Base-by-base conservation (phyloP, 169 alveolate genomes). In the Cyclospora cayetanensis region DNA sequence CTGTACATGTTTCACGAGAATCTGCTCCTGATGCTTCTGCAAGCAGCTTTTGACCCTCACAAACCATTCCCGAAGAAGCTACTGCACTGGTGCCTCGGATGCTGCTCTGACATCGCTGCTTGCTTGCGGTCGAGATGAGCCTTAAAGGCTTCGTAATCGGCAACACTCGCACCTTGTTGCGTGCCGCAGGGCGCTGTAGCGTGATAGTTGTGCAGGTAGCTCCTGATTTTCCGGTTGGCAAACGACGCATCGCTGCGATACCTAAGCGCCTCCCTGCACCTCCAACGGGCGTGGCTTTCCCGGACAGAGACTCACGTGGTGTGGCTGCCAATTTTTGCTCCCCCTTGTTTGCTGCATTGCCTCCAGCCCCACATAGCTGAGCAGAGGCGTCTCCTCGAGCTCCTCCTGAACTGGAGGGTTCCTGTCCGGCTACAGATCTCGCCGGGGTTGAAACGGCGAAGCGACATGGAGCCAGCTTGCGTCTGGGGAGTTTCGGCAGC, bases 181-280 rank as follows among this genome's bases (percentile, higher is more conserved):
- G 74, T 52, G 76, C 89, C n/a, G 15, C 60, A 46, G 60, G 15
- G 89, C 72, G 63, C 53, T 34, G 15, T 31, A 46, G 41, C n/a
- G n/a, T n/a, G 52, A 46, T 41, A 52, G 52, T 77, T 70, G 53
- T 20, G 55, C 76, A 34, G 52, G 27, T 80, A 29, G 46, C 50
- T 18, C 89, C 76, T 31, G 76, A 43, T 35, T 52, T 80, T 18
- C 53, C 89, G 52, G 52, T 52, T 46, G 89, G 35, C n/a, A 34
- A 50, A 35, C 89, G 89, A 34, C 53, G n/a, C 18, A 74, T 37
- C 4, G 25, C 9, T 52, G 74, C 89, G 27, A 53, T 41, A 35
- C 76, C 11, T 52, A 80, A 29, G 53, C 76, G 31, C 55, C 46
- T 31, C 7, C 74, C 89, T 15, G 89, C 76, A 39, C 34, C 76